Base-by-base conservation (phyloP, 805 yeast genomes). In the Cephaloascus fragrans region DNA sequence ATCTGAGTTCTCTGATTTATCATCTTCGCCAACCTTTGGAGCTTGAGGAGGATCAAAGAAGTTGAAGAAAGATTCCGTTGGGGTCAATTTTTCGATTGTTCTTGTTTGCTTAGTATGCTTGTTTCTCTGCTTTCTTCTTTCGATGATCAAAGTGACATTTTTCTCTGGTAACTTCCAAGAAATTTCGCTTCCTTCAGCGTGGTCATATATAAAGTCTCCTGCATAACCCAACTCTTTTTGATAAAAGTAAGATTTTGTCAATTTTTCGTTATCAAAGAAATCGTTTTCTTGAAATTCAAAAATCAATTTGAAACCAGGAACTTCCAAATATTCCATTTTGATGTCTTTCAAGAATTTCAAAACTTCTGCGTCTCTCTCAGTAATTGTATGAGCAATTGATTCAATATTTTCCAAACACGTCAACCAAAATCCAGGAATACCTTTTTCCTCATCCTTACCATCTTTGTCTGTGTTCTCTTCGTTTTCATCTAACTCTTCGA, bases 181-280 rank as follows among this genome's bases (percentile, higher is more conserved):
- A 57, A 93, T 84, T 41, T 77, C 80, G 48, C 75, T 71, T 40
- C 97, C 97, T 56, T 86, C 94, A 10, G 98, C 97, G 57, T 86
- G 95, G 63, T 90, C 97, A 61, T 90, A 93, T 49, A 93, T 88
- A 59, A 86, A 90, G 60, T 93, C 98, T 26, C 98, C 97, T 23
- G 89, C 80, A 62, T 87, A 86, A 18, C 96, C 96, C 49, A 88
- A 71, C 62, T 90, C 95, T 44, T 85, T 87, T 64, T 87, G 96
- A 66, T 93, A 93, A 65, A 77, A 89, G 62, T 93, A 93, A 5
- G 94, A 80, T 70, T 93, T 93, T 45, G 83, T 71, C 51, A 93
- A 73, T 39, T 67, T 64, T 48, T 65, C 70, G 64, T 90, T 85
- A 45, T 77, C 67, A 67, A 93, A 88, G 59, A 69, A 87, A 26